Percentiles rank a stretch among this genome's conserved stretches.
Evolutionary conservation across 225 moss, liverwort and hornwort species (phyloP).

Genomic region (Takakia lepidozioides): DNA sequence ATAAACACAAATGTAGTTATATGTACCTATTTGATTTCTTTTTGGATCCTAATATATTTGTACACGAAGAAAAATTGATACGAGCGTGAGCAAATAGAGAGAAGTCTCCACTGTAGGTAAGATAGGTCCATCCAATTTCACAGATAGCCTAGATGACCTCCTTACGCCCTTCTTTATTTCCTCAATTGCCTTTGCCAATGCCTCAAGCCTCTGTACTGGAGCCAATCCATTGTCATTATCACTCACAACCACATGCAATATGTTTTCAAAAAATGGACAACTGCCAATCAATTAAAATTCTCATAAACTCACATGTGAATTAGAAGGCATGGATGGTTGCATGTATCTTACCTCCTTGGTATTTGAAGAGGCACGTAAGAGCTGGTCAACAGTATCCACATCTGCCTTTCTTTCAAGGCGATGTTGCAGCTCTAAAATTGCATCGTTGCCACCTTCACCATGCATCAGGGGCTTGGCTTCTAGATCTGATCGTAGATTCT

Average conservation of each 20-base stretch:
- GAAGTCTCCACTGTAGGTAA: background rate
- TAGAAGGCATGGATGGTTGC: too few species aligned
- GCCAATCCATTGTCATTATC: too few species aligned
- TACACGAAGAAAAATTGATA: too few species aligned
- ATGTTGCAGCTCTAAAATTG: conserved; percentile 23
- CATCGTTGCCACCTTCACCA: conserved; percentile 9
- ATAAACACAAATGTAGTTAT: too few species aligned
- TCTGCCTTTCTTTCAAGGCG: conserved; percentile 45
- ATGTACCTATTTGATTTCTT: too few species aligned
- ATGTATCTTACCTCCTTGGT: conserved; percentile 36
- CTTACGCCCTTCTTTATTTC: conserved; percentile 26
- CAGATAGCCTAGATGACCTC: conserved; percentile 14
- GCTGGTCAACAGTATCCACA: conserved; percentile 42
- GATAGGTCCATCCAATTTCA: conserved; percentile 10
- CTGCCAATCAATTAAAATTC: too few species aligned
- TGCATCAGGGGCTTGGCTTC: conserved; percentile 45
- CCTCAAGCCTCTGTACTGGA: conserved; percentile 26
- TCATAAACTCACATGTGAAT: too few species aligned
- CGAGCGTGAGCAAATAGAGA: too few species aligned
- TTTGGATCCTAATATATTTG: too few species aligned
- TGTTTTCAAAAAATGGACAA: too few species aligned
- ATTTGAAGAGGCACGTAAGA: conserved; percentile 24
- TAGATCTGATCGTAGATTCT: conserved; percentile 69
- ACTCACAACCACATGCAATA: too few species aligned
- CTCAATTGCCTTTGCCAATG: conserved; percentile 29